Percentiles rank a stretch among this genome's conserved stretches.
phyloP scores from a whole-genome alignment of 257 asterid genomes.

The Solanum paucissectum region DNA sequence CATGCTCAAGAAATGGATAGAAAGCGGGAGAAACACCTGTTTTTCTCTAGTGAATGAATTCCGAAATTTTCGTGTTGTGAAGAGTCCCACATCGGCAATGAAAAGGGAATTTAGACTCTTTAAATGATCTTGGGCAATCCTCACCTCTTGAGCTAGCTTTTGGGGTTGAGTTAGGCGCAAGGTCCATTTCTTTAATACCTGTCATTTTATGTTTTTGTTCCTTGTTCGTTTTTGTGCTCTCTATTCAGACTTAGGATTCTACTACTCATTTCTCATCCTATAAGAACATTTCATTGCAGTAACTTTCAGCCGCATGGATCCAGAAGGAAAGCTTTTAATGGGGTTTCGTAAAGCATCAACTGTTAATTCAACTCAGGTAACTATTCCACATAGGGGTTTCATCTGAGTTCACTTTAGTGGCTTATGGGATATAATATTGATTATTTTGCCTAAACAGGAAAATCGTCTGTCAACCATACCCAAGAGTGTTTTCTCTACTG shows the following conservation, averaged over 20 bases:
- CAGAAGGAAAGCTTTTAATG: constrained; percentile 90
- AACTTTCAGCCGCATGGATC: constrained; percentile 97
- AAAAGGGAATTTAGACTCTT: neutral
- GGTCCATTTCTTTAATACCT: neutral
- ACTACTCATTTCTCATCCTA: constrained; percentile 3
- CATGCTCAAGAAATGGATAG: neutral
- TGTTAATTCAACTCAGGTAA: constrained; percentile 41
- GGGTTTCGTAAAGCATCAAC: constrained; percentile 88
- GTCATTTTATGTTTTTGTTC: neutral
- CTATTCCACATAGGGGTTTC: neutral
- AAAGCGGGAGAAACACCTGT: neutral
- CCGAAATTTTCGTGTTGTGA: neutral
- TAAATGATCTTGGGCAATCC: neutral
- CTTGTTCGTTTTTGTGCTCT: neutral
- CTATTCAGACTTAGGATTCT: neutral
- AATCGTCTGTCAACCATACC: constrained; percentile 35
- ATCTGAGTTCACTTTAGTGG: neutral
- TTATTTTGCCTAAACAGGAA: neutral
- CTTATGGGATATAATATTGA: neutral
- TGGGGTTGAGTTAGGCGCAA: neutral
- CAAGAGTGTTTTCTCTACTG: constrained; percentile 41
- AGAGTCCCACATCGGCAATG: neutral
- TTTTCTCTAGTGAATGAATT: neutral
- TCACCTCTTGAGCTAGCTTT: neutral
- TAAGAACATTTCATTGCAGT: constrained; percentile 38